These are phyloP conservation scores for Heimioporus retisporus DNA, from an alignment of 1,284 basidiomycete genomes.

Conservation along the genomic window DNA sequence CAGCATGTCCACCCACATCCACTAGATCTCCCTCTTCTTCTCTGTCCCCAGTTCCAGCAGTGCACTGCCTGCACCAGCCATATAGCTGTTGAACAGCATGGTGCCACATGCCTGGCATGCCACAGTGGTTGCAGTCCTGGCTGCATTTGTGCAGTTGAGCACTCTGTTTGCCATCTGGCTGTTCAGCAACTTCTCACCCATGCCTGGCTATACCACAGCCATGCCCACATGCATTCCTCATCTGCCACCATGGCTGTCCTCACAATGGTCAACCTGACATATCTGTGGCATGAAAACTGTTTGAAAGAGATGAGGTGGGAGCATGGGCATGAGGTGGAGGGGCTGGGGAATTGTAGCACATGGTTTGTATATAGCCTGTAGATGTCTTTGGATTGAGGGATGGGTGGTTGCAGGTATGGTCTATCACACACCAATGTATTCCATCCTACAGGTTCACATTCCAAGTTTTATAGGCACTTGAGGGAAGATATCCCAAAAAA, in stretches of 20 bases:
- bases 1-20: conserved; percentile 44
- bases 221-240: conserved; percentile 45
- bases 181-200: conserved; percentile 52
- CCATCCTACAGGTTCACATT: too few relatives aligned
- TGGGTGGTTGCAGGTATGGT: too few relatives aligned
- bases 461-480: too few relatives aligned
- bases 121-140: conserved; percentile 58
- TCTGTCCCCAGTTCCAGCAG: conserved; percentile 54
- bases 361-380: conserved; percentile 44
- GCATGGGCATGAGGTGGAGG: conserved; percentile 29
- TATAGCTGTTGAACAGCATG: conserved; percentile 69
- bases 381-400: background rate
- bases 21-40: conserved; percentile 63
- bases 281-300: conserved; percentile 34
- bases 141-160: conserved; percentile 60
- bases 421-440: too few relatives aligned
- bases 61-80: conserved; percentile 53
- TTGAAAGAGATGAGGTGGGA: conserved; percentile 29
- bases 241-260: too few relatives aligned
- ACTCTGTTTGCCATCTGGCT: conserved; percentile 68
- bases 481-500: too few relatives aligned
- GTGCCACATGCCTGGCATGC: conserved; percentile 64
- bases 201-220: conserved; percentile 54
- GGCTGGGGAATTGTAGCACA: conserved; percentile 40
- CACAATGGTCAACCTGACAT: conserved; percentile 4